phyloP scores from a whole-genome alignment of 331 rosid genomes.

The Cydonia oblonga region DNA sequence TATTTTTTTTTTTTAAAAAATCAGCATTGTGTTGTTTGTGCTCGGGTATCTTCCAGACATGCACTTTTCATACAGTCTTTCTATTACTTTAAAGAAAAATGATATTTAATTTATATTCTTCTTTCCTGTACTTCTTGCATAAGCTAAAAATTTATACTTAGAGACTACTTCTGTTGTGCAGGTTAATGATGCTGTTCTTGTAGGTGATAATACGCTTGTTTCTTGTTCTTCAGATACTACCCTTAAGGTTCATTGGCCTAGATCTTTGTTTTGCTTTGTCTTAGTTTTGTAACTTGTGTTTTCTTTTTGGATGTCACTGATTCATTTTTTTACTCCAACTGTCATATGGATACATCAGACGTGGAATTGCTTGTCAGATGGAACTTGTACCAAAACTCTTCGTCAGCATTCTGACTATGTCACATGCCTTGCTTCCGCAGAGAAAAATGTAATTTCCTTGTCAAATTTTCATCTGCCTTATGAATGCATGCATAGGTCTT shows the following conservation, averaged over 20 bases:
- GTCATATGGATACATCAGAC: slow-evolving; percentile 35
- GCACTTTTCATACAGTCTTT: neutral
- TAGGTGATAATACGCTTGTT: slow-evolving; percentile 75
- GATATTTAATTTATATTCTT: neutral
- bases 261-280: neutral
- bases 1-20: neutral
- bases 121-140: neutral
- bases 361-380: slow-evolving; percentile 71
- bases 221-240: slow-evolving; percentile 97
- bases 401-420: slow-evolving; percentile 93
- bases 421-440: slow-evolving; percentile 87
- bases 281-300: neutral
- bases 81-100: neutral
- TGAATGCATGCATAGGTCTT: slow-evolving; percentile 19
- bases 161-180: slow-evolving; percentile 32
- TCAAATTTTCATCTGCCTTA: slow-evolving; percentile 24
- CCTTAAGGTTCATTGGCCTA: slow-evolving; percentile 60
- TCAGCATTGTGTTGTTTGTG: neutral
- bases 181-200: slow-evolving; percentile 94
- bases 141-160: neutral
- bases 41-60: neutral
- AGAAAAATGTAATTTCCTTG: slow-evolving; percentile 71
- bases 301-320: slow-evolving; percentile 3
- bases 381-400: slow-evolving; percentile 69
- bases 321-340: neutral